Percentiles rank a stretch among this genome's conserved stretches.
Conservation (phyloP, 2,329 filamentous ascomycete genomes). For the Pseudopithomyces maydicus region DNA sequence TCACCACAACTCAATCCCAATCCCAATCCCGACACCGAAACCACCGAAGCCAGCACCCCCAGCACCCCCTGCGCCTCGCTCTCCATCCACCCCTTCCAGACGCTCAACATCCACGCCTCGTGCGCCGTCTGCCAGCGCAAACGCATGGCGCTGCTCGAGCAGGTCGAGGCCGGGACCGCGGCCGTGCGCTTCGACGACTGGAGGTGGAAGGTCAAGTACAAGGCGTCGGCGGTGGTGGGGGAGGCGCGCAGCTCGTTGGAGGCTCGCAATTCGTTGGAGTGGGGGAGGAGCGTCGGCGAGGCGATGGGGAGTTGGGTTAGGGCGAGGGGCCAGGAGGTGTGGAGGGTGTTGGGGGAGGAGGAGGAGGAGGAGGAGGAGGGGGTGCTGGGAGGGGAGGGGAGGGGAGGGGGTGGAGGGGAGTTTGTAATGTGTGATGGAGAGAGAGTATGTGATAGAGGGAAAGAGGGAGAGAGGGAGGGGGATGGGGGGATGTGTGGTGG, state of each 20-base stretch:
- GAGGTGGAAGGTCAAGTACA: constrained; percentile 50
- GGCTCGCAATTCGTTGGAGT: constrained; percentile 26
- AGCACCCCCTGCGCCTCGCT: background rate
- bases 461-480: background rate
- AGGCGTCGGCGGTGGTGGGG: constrained; percentile 29
- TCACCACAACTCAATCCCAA: background rate
- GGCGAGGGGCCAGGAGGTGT: constrained; percentile 10
- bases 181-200: constrained; percentile 44
- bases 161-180: constrained; percentile 17
- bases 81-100: constrained; percentile 23
- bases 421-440: background rate
- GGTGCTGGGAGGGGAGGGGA: background rate
- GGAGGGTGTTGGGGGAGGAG: constrained; percentile 4
- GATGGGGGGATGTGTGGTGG: background rate
- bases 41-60: background rate
- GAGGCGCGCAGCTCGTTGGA: constrained; percentile 17
- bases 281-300: constrained; percentile 6
- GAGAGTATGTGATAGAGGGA: background rate
- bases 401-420: background rate
- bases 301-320: constrained; percentile 19
- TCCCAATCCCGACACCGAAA: background rate
- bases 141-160: constrained; percentile 20
- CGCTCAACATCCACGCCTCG: constrained; percentile 36
- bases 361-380: background rate
- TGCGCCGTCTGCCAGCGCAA: constrained; percentile 37